Base-by-base conservation (phyloP, 108 stramenopile species). In the Seminavis robusta region DNA sequence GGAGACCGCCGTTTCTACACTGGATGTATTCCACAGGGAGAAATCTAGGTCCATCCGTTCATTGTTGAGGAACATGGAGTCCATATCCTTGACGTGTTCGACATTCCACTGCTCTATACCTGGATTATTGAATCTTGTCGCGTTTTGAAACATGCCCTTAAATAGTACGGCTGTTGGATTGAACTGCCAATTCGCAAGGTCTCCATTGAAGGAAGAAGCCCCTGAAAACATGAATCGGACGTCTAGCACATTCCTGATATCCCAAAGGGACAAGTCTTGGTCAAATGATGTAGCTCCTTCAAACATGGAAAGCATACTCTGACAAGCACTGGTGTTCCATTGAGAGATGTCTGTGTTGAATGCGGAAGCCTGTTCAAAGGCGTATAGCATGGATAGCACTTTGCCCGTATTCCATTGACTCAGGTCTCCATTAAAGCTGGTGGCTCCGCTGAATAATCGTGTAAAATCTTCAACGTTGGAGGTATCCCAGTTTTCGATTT, bases 361-460 rank as follows among this genome's bases (percentile, higher is more conserved):
- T 3, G 16, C 16, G 17, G 27, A 33, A 9, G 36, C 46, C 13
- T 32, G 45, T 6, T 6, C 8, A 67, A 75, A 75, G 58, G 69
- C 60, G 10, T 31, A 27, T 16, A 37, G 38, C 43, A 68, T 52
- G 8, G 1, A 29, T 16, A 38, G 20, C 16, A 33, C 48, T 13
- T 19, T 36, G 21, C 11, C 7, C 9, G 56, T 42, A 36, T 68
- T 40, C 75, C 75, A 81, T 1, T 50, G 19, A 25, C 47, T 44
- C 10, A 81, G 52, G 34, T 60, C 40, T 43, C 63, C 64, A 55
- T 66, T 61, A 39, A 79, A 79, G 23, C 19, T 39, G 3, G 47
- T 17, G n/a, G 78, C 69, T 4, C 42, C 55, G 9, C 10, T 11
- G 44, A 79, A 79, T 65, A 67, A n/a, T n/a, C n/a, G n/a, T n/a